Evolutionary conservation across 805 yeast genomes (phyloP), one percentile per base, ranked within the genome.

Genomic region (Candida nonsorbophila): DNA sequence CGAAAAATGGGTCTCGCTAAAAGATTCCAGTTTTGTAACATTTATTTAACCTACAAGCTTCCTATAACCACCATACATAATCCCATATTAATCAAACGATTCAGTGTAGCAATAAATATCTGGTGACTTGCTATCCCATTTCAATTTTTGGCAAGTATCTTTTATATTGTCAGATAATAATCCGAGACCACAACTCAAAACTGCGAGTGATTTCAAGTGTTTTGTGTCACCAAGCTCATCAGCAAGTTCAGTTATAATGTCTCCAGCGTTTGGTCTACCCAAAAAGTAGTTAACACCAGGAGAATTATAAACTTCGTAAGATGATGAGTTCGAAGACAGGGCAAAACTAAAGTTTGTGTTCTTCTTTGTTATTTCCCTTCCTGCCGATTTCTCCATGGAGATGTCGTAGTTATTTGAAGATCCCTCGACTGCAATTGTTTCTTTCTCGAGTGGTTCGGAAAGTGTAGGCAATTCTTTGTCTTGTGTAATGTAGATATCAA

Each of bases 41-140:
- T 7, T 10, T 7, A 18, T 7, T 18, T 18, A 7, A 18, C 20
- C 7, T 7, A 18, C 20, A 18, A 10, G 10, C 9, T 7, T 7
- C 10, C 10, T 18, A 18, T 10, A 18, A 18, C 7, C 20, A 18
- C 20, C 7, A 18, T 7, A 18, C 20, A 18, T 7, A 7, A 18
- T 24, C 17, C 17, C 26, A 7, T 14, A 20, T 15, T 20, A 34
- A 8, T 18, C 40, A 31, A 46, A 56, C 9, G 57, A 40, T 33
- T 67, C 72, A 8, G 55, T 53, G 37, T 62, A 62, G 35, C 62
- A 55, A 40, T 67, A 66, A 24, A 68, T 49, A 34, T 65, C 66
- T 0, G 70, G 69, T 2, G 62, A 49, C 23, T 51, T 37, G 14
- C 31, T 30, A 7, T 30, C 20, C 45, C 51, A 45, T 12, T 59